These are phyloP conservation scores for Naganishia kalamii DNA, from an alignment of 768 basidiomycete genomes.

Conservation along the genomic window DNA sequence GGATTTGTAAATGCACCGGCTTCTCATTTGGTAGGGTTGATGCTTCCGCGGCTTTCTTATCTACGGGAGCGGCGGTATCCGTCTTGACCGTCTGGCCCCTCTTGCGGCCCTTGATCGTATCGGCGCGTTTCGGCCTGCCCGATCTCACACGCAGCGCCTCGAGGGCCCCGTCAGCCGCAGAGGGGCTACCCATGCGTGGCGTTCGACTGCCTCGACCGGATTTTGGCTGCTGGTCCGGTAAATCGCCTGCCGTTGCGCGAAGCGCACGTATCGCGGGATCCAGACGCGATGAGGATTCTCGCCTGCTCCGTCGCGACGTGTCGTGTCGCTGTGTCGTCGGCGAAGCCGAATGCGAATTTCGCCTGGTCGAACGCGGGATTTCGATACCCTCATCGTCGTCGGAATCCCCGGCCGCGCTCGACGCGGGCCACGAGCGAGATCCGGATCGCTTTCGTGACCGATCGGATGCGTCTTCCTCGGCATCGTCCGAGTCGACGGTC, in stretches of 20 bases:
- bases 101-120: slow-evolving; percentile 20
- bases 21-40: background rate
- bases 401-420: slow-evolving; percentile 9
- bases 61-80: background rate
- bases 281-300: slow-evolving; percentile 32
- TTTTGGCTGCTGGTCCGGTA: slow-evolving; percentile 8
- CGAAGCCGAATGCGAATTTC: background rate
- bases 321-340: slow-evolving; percentile 2
- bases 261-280: slow-evolving; percentile 38
- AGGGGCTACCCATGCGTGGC: slow-evolving; percentile 13
- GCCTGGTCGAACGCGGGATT: background rate
- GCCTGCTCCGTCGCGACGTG: background rate
- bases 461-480: slow-evolving; percentile 18
- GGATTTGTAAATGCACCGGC: background rate
- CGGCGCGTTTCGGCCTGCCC: slow-evolving; percentile 15
- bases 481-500: slow-evolving; percentile 30
- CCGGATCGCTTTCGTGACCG: slow-evolving; percentile 17
- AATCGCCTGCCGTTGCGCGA: slow-evolving; percentile 28
- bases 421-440: slow-evolving; percentile 1
- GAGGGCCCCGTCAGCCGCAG: slow-evolving; percentile 21
- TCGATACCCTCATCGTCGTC: slow-evolving; percentile 2
- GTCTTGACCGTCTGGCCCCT: background rate
- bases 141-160: slow-evolving; percentile 16
- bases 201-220: slow-evolving; percentile 23
- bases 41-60: background rate